Evolutionary conservation across 2,329 filamentous ascomycete genomes (phyloP), one percentile per base, ranked within the genome.

Genomic region (Atkinsonella hypoxylon): DNA sequence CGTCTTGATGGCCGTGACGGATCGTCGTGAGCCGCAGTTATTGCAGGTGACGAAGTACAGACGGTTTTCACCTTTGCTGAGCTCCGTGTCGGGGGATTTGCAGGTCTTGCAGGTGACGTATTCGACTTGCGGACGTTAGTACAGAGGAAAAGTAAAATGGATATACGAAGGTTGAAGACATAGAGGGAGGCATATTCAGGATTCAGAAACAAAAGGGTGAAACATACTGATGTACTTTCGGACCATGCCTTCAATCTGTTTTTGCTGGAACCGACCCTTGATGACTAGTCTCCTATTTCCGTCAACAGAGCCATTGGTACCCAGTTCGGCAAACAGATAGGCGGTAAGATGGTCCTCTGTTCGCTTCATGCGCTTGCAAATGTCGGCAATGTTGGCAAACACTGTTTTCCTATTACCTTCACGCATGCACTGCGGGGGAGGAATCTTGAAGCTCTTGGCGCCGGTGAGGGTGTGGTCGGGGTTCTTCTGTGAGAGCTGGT

Each of bases 331-430:
- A 71, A 98, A 96, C 58, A 98, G 74, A 75, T 96, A 97, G 62
- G 91, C 85, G 49, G 89, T 97, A 58, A 98, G 87, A 74, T 96
- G 93, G 73, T 98, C 93, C 66, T 97, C 91, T 56, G 87, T 90
- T 69, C 93, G 83, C 83, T 98, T 98, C 90, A 98, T 97, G 63
- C 91, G 83, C 80, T 95, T 95, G 80, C 89, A 95, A 64, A 98
- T 97, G 68, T 98, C 93, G 67, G 89, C 82, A 65, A 98, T 93
- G 76, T 98, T 98, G 76, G 91, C 93, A 65, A 98, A 98, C 65
- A 98, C 95, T 56, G 93, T 98, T 84, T 95, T 95, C 82, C 95
- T 94, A 83, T 98, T 98, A 69, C 93, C 93, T 89, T 98, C 93
- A 74, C 93, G 90, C 66, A 97, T 82, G 74, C 93, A 97, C 76